Base-by-base conservation (phyloP, 306 rosid species). In the Oemleria cerasiformis region DNA sequence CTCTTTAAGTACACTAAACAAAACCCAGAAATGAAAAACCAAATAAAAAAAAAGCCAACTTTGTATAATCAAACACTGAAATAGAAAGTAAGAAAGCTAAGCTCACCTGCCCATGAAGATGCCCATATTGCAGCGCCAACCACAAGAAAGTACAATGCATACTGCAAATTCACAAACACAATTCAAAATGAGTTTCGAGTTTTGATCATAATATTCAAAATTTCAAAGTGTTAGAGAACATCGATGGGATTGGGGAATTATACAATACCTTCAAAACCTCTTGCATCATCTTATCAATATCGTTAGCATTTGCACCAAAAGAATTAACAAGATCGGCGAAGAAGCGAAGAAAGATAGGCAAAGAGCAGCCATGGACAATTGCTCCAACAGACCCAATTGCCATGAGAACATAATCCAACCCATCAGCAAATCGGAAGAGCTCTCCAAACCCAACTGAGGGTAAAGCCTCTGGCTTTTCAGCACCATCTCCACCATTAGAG, bases 101-200 rank as follows among this genome's bases (percentile, higher is more conserved):
- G 67, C 81, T 79, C 75, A 91, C 98, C 98, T 39, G 98, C 98
- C 98, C 98, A 94, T 39, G 98, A 94, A 7, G 97, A 91, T 16
- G 95, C 98, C 97, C 98, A 94, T 61, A 94, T 89, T 42, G 98
- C 97, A 86, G 98, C 98, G 73, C 98, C 98, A 58, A 94, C 97
- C 42, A 94, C 91, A 19, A 94, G 85, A 78, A 94, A 94, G 90
- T 94, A 94, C 75, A 89, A 94, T 71, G 97, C 98, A 67, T 94
- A 94, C 98, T 94, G 91, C 79, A 87, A 75, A 77, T 70, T 71
- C 63, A 51, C 21, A 20, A 36, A 20, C 34, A 57, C 10, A 65
- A 2, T 30, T 30, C 36, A 30, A 30, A 30, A 30, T 2, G 36
- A 30, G 36, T 30, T 30, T 0, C 36, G 36, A 30, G 19, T 34